Evolutionary conservation across 331 rosid genomes (phyloP).

Genomic region (Quercus lobata): DNA sequence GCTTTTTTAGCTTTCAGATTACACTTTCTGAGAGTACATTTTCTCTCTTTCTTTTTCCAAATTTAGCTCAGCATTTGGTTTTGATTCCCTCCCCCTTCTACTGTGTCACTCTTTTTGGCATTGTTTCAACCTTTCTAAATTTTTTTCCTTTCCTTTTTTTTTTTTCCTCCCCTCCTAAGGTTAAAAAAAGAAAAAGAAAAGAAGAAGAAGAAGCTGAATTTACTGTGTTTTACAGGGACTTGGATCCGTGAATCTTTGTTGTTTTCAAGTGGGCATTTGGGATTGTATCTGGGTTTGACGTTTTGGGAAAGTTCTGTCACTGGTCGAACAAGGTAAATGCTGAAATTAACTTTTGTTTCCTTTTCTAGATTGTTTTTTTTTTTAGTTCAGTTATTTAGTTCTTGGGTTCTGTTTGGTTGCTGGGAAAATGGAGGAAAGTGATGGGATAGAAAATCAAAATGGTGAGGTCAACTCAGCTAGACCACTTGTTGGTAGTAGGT

Average conservation of each 20-base stretch:
- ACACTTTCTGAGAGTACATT: slow-evolving; percentile 6
- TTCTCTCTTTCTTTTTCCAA: slow-evolving; percentile 23
- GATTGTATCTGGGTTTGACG: slow-evolving; percentile 24
- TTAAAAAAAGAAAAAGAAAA: not conserved
- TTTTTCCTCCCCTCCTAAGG: slow-evolving; percentile 4
- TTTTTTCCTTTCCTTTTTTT: slow-evolving; percentile 8
- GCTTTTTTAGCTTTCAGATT: slow-evolving; percentile 5
- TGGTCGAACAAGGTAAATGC: slow-evolving; percentile 42
- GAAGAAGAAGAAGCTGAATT: slow-evolving; percentile 29
- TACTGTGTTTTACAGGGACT: slow-evolving; percentile 29
- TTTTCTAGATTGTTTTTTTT: slow-evolving; percentile 11
- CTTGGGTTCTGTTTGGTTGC: slow-evolving; percentile 14
- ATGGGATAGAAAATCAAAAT: not conserved
- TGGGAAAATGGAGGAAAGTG: slow-evolving; percentile 19
- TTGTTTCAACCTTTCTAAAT: slow-evolving; percentile 28
- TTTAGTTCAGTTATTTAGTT: not conserved
- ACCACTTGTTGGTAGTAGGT: not conserved
- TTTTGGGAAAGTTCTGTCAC: slow-evolving; percentile 19
- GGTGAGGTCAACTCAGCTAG: slow-evolving; percentile 9
- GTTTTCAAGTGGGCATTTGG: slow-evolving; percentile 9
- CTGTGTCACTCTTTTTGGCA: slow-evolving; percentile 67
- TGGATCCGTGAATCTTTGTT: slow-evolving; percentile 55
- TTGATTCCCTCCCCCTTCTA: slow-evolving; percentile 47
- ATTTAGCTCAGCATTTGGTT: slow-evolving; percentile 49
- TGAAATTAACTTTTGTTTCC: slow-evolving; percentile 14